Percentiles rank a stretch among this genome's conserved stretches.
These are phyloP conservation scores for Cydonia oblonga DNA, from an alignment of 331 rosid genomes.

Conservation along the genomic window DNA sequence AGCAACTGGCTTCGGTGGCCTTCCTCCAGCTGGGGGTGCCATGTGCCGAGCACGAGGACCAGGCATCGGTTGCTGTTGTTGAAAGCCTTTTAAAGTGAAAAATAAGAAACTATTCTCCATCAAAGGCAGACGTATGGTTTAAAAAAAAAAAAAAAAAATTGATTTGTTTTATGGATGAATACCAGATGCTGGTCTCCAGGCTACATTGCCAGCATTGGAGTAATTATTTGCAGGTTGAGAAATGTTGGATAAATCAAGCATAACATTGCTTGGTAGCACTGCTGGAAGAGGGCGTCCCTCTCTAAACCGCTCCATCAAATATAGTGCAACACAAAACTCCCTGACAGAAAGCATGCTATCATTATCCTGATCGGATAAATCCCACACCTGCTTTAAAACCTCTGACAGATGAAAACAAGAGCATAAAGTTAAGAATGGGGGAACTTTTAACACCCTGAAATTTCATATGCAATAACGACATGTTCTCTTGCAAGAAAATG, in stretches of 20 bases:
- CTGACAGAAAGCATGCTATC: slow-evolving; percentile 97
- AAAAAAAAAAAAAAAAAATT: neutral
- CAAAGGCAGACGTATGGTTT: neutral
- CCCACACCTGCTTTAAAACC: slow-evolving; percentile 98
- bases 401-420: slow-evolving; percentile 57
- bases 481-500: neutral
- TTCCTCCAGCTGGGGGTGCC: slow-evolving; percentile 30
- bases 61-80: slow-evolving; percentile 54
- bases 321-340: slow-evolving; percentile 90
- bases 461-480: neutral
- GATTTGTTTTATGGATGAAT: slow-evolving; percentile 12
- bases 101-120: slow-evolving; percentile 5
- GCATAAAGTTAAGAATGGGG: slow-evolving; percentile 25
- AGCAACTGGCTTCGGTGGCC: slow-evolving; percentile 59
- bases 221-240: slow-evolving; percentile 39
- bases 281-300: slow-evolving; percentile 87
- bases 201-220: slow-evolving; percentile 20
- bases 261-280: slow-evolving; percentile 56
- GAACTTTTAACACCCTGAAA: neutral
- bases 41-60: slow-evolving; percentile 37
- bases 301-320: slow-evolving; percentile 92
- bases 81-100: slow-evolving; percentile 38
- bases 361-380: slow-evolving; percentile 93
- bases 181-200: slow-evolving; percentile 75
- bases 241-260: slow-evolving; percentile 51